These are phyloP conservation scores for Penicillium taxi DNA, from an alignment of 495 filamentous ascomycete genomes.

Conservation along the genomic window DNA sequence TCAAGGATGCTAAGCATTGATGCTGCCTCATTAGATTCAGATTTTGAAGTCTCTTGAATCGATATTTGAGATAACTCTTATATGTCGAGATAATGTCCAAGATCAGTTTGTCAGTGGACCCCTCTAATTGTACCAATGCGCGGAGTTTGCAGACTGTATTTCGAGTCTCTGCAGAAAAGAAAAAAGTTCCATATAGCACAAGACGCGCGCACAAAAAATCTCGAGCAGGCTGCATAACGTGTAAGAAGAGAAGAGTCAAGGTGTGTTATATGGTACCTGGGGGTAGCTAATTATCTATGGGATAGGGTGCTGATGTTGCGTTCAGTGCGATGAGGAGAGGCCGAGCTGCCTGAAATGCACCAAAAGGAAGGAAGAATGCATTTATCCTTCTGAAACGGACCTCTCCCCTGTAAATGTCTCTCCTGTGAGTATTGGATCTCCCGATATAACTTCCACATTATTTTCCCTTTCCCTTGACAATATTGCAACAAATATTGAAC, in stretches of 20 bases:
- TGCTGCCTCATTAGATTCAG: too few relatives aligned
- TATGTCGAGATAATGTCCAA: too few relatives aligned
- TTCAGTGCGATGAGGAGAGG: conserved; percentile 28
- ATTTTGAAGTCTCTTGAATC: too few relatives aligned
- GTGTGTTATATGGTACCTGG: conserved; percentile 6
- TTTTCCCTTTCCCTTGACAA: conserved; percentile 17
- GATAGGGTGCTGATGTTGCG: neutral
- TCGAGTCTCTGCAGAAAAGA: conserved; percentile 6
- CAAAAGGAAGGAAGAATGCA: conserved; percentile 15
- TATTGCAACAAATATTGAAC: conserved; percentile 11
- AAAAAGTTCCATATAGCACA: conserved; percentile 4
- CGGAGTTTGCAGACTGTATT: conserved; percentile 20
- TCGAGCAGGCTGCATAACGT: conserved; percentile 21
- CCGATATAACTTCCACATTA: neutral
- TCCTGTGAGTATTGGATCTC: neutral
- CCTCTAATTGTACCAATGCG: too few relatives aligned
- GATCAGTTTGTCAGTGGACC: too few relatives aligned
- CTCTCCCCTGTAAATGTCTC: neutral
- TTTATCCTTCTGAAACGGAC: conserved; percentile 9
- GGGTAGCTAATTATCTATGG: neutral
- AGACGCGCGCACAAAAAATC: conserved; percentile 28
- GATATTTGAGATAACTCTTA: too few relatives aligned
- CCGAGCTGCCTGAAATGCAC: conserved; percentile 24
- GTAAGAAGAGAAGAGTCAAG: conserved; percentile 28
- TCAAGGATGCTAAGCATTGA: too few relatives aligned